These are phyloP conservation scores for Nelumbo lutea DNA, from an alignment of 164 flowering plant genomes.

Conservation along the genomic window DNA sequence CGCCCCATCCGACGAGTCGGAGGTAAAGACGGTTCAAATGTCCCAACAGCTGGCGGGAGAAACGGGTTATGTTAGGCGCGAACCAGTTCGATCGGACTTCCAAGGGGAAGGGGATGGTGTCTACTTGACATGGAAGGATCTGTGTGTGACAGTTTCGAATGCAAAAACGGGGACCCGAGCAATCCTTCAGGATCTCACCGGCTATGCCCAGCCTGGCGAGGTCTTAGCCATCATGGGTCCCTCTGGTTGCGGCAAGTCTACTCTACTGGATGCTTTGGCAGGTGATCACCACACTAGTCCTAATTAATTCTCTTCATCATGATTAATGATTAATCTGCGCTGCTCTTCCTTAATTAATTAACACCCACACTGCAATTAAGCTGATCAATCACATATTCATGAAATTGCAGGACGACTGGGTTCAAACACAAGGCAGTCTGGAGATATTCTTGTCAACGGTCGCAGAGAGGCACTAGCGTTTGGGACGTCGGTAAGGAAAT, in stretches of 20 bases:
- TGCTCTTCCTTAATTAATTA: too few species aligned
- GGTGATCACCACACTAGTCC: neutral
- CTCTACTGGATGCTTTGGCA: neutral
- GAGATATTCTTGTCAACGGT: too few species aligned
- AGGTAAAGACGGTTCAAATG: neutral
- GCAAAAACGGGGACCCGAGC: neutral
- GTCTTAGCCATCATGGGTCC: conserved; percentile 15
- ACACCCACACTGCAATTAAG: too few species aligned
- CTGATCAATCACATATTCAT: too few species aligned
- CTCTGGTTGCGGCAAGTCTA: neutral
- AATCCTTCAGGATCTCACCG: neutral
- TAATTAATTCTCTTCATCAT: too few species aligned
- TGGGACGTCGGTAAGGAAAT: too few species aligned
- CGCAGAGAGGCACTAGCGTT: too few species aligned
- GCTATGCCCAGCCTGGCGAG: conserved; percentile 28
- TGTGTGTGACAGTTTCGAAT: neutral
- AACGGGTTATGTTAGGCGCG: neutral
- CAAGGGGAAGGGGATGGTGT: neutral
- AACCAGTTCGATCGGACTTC: neutral
- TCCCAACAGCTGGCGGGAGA: neutral
- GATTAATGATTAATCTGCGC: too few species aligned
- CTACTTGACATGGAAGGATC: neutral
- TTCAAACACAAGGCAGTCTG: too few species aligned
- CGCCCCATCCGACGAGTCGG: neutral
- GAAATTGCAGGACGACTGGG: too few species aligned